Evolutionary conservation across 106 monocot species (phyloP), one percentile per base, ranked within the genome.

Genomic region (Acorus gramineus): DNA sequence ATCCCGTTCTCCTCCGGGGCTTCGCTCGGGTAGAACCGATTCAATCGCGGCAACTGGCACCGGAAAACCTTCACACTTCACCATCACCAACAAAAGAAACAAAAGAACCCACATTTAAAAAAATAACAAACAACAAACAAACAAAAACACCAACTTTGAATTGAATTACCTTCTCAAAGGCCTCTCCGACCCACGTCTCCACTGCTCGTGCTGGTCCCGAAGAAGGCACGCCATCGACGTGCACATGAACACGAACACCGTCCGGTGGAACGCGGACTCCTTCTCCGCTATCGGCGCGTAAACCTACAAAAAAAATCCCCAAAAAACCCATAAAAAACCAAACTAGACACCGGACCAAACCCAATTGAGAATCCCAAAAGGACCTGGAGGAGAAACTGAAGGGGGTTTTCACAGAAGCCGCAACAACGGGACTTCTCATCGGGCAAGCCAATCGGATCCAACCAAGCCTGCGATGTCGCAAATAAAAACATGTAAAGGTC

Each of bases 351-450:
- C 28, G 1, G 28, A 28, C 28, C 28, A 57, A 7, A 45, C n/a
- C 5, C 2, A 56, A 60, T 8, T 46, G 55, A 28, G 4, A 52
- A 58, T 50, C 12, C n/a, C 48, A 9, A 12, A 46, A 69, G 47
- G 52, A 87, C 95, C 87, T 95, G 86, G 52, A 95, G 85, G 78
- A 90, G 65, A 66, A 95, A 95, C 62, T 90, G 90, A 44, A 90
- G 82, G 4, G 90, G 90, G 70, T 87, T 84, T 3, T 76, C 76
- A 14, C 90, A 95, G 58, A 95, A 87, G 3, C 87, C 82, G 52
- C 95, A 95, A 5, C n/a, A 64, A 9, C 70, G 69, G 56, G 74
- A 74, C 46, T 84, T 74, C 70, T 64, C 78, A 11, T 49, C 4
- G 2, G 95, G 95, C 67, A 87, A 71, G 69, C 77, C 73, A 54